Conservation (phyloP, 345 rosid genomes). For the Salix purpurea region DNA sequence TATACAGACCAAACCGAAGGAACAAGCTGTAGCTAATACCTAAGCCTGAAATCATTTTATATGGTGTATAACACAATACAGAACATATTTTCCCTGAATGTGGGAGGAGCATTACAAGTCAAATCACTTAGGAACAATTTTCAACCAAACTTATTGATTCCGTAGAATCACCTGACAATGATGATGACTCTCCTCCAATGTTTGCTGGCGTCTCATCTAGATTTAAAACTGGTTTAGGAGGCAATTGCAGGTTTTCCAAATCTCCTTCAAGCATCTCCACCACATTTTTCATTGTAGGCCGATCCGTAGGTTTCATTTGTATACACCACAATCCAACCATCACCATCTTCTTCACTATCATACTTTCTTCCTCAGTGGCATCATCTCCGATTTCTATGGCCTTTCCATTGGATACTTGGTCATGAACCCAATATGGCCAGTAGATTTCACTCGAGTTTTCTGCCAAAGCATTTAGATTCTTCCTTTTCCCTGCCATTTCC, state of each 20-base stretch:
- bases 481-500: neutral
- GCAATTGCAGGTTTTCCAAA: neutral
- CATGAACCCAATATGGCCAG: neutral
- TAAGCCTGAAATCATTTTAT: too few relatives aligned
- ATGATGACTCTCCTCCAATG: neutral
- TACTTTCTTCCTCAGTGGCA: neutral
- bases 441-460: neutral
- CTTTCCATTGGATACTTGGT: neutral
- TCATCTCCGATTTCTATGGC: neutral
- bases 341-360: neutral
- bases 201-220: neutral
- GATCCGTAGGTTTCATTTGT: neutral
- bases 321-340: conserved; percentile 1
- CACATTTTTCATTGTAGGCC: neutral
- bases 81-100: neutral
- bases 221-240: neutral
- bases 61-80: too few relatives aligned
- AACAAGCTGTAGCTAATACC: too few relatives aligned
- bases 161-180: neutral
- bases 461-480: neutral
- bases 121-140: neutral
- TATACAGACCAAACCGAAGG: too few relatives aligned
- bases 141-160: neutral
- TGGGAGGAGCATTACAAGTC: neutral
- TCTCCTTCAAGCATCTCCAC: neutral